Evolutionary conservation across 2,329 filamentous ascomycete species (phyloP), one percentile per base, ranked within the genome.

Genomic region (Samsoniella hepiali): DNA sequence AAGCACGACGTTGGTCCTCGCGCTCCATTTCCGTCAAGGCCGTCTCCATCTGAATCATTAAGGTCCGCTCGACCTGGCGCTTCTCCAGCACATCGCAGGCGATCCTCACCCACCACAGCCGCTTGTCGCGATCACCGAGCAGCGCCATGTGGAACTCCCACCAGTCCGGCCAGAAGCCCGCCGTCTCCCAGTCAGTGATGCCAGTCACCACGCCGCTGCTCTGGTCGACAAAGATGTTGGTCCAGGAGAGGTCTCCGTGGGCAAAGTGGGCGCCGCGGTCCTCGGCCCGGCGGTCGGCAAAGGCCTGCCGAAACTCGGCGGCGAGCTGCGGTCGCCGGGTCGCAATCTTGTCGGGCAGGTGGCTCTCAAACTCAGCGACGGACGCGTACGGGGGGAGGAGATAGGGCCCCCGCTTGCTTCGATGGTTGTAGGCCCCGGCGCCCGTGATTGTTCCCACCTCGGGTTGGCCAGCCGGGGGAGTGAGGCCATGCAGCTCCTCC

Each of bases 131-230:
- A 11, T 45, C 38, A 5, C 65, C 67, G 56, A 65, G 68, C 49
- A 69, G 15, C 1, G 67, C 67, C 47, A 66, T 67, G 60, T 67
- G 63, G 47, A 65, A 68, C 34, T 68, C 66, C 66, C 66, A 69
- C 66, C 67, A 69, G 38, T 67, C 67, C 1, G 67, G 67, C 67
- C 67, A 69, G 34, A 66, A 67, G 8, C 68, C 68, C 7, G 65
- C 67, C 64, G 68, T 67, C 45, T 69, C 82, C 86, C 85, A 88
- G 68, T 88, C 86, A 0, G 88, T 76, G 2, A 88, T 63, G 1
- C 84, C 86, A 0, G 67, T 74, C 7, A 88, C 68, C 7, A 67
- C 57, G 63, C 80, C 82, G 0, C 76, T 77, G 1, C 71, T 58
- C 0, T 72, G 67, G 58, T 75, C 70, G 15, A 76, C 66, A 10